phyloP scores from a whole-genome alignment of 116 monocot species.

The Posidonia oceanica region DNA sequence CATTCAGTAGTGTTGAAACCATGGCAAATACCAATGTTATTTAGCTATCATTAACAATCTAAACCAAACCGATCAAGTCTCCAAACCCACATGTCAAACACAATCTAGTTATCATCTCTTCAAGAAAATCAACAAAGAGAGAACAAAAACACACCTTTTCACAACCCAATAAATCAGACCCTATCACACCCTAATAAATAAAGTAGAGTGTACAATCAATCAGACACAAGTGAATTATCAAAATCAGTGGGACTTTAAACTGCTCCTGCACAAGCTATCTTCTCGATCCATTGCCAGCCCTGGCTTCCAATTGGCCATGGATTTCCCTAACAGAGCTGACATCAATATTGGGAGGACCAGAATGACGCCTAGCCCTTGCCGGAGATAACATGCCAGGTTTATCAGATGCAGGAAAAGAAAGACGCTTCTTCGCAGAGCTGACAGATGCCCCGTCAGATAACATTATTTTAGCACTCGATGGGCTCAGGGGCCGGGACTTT shows the following conservation, averaged over 20 bases:
- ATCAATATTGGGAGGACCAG: conserved; percentile 57
- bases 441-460: conserved; percentile 20
- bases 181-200: neutral
- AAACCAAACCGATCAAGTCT: neutral
- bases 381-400: conserved; percentile 19
- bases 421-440: conserved; percentile 47
- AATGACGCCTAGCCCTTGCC: conserved; percentile 29
- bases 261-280: neutral
- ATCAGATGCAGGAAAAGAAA: conserved; percentile 44
- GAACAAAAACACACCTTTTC: neutral
- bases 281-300: neutral
- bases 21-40: no score
- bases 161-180: neutral
- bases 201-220: neutral
- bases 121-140: neutral
- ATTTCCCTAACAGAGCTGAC: conserved; percentile 22
- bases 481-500: conserved; percentile 38
- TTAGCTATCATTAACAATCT: no score
- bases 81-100: neutral
- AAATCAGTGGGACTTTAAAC: neutral
- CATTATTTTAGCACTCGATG: conserved; percentile 12
- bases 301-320: neutral
- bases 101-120: neutral
- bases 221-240: neutral
- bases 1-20: no score